These are phyloP conservation scores for Malania oleifera DNA, from an alignment of 164 flowering plant genomes.

Conservation along the genomic window DNA sequence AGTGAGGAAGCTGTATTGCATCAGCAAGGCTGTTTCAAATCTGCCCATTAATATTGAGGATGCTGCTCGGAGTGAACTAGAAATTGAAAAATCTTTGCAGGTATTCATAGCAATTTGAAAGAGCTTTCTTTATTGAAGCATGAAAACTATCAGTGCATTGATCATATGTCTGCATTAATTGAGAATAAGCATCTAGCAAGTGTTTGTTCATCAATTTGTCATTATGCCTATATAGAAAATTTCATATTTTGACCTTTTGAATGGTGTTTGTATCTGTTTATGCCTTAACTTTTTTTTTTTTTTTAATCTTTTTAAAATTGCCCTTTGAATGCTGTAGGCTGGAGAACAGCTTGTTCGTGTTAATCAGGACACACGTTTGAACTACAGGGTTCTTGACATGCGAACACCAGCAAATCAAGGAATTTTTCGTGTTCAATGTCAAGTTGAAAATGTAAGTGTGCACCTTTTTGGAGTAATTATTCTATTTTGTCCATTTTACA, in stretches of 20 bases:
- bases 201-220: no score
- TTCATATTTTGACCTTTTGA: not conserved
- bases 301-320: no score
- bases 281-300: no score
- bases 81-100: slow-evolving; percentile 1
- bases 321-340: not conserved
- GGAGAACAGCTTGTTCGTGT: slow-evolving; percentile 8
- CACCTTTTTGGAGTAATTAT: not conserved
- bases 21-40: not conserved
- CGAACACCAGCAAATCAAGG: slow-evolving; percentile 7
- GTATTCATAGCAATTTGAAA: not conserved
- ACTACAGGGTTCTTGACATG: slow-evolving; percentile 5
- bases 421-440: slow-evolving; percentile 4
- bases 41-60: slow-evolving; percentile 5
- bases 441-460: slow-evolving; percentile 1
- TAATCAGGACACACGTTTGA: slow-evolving; percentile 3
- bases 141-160: no score
- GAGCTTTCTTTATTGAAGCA: not conserved
- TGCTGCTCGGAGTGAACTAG: slow-evolving; percentile 3
- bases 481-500: no score
- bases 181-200: no score
- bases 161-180: no score
- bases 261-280: not conserved
- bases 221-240: not conserved
- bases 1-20: not conserved